A percentile compares a stretch with the other conserved stretches of the same genome.
phyloP scores from a whole-genome alignment of 2,329 filamentous ascomycete species.

The Dendryphion nanum region DNA sequence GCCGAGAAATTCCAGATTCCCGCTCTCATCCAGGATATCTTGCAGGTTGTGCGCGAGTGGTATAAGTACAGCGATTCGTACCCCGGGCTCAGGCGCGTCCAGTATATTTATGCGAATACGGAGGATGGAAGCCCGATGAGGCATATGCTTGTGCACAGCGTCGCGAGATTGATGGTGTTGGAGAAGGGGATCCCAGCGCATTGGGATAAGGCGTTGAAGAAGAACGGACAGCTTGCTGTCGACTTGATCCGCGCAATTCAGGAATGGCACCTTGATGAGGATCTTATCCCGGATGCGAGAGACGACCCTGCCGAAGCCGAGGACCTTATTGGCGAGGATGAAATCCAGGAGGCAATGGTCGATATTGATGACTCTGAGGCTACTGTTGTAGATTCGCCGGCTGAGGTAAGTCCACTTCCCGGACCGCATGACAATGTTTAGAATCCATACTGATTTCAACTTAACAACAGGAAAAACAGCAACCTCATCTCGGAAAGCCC shows the following conservation, averaged over 20 bases:
- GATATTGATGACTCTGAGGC: constrained; percentile 27
- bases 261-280: constrained; percentile 52
- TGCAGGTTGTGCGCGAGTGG: constrained; percentile 50
- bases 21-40: constrained; percentile 47
- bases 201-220: constrained; percentile 55
- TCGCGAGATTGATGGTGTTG: constrained; percentile 52
- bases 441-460: too few relatives aligned
- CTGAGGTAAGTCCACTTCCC: too few relatives aligned
- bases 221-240: constrained; percentile 56
- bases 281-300: constrained; percentile 50
- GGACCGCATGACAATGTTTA: too few relatives aligned
- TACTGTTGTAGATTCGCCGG: constrained; percentile 24
- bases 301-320: constrained; percentile 43
- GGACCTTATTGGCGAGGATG: constrained; percentile 35
- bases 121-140: constrained; percentile 48
- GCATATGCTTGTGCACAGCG: constrained; percentile 48
- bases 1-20: constrained; percentile 53
- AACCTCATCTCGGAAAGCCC: neutral
- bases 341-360: constrained; percentile 26
- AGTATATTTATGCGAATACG: constrained; percentile 53
- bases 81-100: constrained; percentile 53
- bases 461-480: too few relatives aligned
- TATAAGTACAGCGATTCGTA: constrained; percentile 55
- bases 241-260: constrained; percentile 56
- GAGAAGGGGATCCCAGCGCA: constrained; percentile 51